Evolutionary conservation across 2,329 filamentous ascomycete species (phyloP), one percentile per base, ranked within the genome.

Genomic region (Penicillium rolfsii): DNA sequence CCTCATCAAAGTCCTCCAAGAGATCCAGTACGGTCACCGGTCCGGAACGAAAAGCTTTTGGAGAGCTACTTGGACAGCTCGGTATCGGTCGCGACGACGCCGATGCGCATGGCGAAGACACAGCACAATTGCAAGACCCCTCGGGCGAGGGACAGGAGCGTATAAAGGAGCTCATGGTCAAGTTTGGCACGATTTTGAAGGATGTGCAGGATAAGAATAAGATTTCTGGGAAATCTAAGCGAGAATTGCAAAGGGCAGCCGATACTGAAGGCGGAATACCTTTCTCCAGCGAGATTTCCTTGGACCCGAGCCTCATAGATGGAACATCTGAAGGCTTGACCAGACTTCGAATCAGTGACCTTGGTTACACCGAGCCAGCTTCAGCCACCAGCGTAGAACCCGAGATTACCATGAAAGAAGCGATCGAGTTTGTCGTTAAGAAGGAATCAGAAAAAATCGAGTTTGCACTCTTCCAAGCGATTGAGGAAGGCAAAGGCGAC

Each of bases 381-480:
- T 54, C 61, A n/a, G 26, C 45, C 5, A 60, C 56, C 9, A 55
- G 60, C 19, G 49, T 61, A 1, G 61, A 61, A 14, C 56, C 61
- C 0, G 48, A 63, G 16, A 55, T 74, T 35, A 60, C 68, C 2
- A 62, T 70, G 50, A 52, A 57, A 16, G 52, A 61, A 33, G 70
- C 71, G 6, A 66, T 75, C 14, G 60, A 69, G 24, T 50, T 72
- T 12, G 64, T 76, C 8, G 68, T 74, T 3, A 56, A 69, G 28
- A 64, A 70, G 33, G 76, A 78, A 60, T 64, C 68, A 3, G 56
- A 59, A 6, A 73, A 70, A 43, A 77, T 78, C 19, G 70, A 74
- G 57, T 55, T 62, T 6, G 68, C 71, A 16, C 66, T 79, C 4
- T 69, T 69, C 49, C 61, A 64, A 16, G 70, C 70, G 28, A 63